Base-by-base conservation (phyloP, 139 green algal genomes). In the Volvox africanus region DNA sequence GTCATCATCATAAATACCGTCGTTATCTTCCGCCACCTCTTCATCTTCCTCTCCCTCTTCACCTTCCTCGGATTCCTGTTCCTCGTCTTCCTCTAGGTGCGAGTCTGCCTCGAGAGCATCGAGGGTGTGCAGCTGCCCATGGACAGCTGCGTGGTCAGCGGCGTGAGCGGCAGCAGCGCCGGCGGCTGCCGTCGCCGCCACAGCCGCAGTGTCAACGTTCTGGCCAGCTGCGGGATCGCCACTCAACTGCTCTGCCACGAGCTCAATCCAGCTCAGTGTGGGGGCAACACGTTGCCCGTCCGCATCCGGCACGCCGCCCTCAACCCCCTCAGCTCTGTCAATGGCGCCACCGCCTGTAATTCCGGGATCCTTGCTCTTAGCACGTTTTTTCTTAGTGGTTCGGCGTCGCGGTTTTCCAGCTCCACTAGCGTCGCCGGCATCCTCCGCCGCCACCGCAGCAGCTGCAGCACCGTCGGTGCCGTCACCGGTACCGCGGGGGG, bases 11-110 rank as follows among this genome's bases (percentile, higher is more conserved):
- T 84, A 65, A 20, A 68, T 21, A 12, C 78, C 78, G 37, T 77
- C 81, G 3, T 61, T 55, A 6, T 77, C 81, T 32, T 77, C 61
- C 19, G 55, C 61, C 61, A 22, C 81, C 61, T 76, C 81, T 33
- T 87, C 61, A 13, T 77, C 61, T 55, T 76, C 61, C 16, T 87
- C 61, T 20, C 61, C 61, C 81, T 86, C 80, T 26, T 85, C 79
- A 9, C 35, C 79, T 22, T 86, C 50, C 35, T 33, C 20, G 1
- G 9, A 13, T 68, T 85, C 37, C 17, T 68, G 37, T 17, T 82
- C 77, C 21, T 55, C 18, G 11, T 69, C 36, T 33, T 55, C 77
- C 77, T 61, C 32, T 35, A 35, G 3, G 77, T 82, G 33, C 33
- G 44, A 55, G 44, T 55, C 44, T 9, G 44, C 44, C 44, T 55